A percentile compares a stretch with the other conserved stretches of the same genome.
These are phyloP conservation scores for Xylaria sp. DNA, from an alignment of 2,329 filamentous ascomycete genomes.

Conservation along the genomic window DNA sequence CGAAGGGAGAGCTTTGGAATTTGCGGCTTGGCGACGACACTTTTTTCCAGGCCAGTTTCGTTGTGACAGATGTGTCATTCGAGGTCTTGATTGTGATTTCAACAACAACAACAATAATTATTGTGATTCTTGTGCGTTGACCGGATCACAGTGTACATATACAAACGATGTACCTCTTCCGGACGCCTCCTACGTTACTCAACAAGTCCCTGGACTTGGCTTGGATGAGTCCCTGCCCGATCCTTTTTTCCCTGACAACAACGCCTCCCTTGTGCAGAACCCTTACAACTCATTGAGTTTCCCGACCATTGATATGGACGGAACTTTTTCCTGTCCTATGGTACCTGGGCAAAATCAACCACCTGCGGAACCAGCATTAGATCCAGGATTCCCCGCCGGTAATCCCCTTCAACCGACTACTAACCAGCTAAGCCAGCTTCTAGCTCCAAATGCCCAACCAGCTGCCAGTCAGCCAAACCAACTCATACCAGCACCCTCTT, in stretches of 20 bases:
- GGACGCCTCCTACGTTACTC: no score
- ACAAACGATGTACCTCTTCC: background rate
- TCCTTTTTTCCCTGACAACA: no score
- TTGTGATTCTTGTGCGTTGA: background rate
- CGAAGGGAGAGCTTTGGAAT: background rate
- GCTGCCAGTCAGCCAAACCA: background rate
- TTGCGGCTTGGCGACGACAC: constrained; percentile 1
- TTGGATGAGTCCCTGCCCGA: background rate
- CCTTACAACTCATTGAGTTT: background rate
- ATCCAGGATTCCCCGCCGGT: no score
- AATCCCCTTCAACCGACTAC: no score
- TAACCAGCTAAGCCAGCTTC: no score
- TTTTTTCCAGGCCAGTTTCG: background rate
- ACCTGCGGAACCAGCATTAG: no score
- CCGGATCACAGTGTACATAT: background rate
- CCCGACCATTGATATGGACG: no score
- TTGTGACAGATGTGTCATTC: constrained; percentile 11
- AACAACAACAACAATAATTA: background rate
- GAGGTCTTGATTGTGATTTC: background rate
- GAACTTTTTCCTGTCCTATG: no score
- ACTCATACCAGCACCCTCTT: background rate
- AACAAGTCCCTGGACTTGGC: background rate
- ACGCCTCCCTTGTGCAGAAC: no score
- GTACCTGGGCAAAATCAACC: no score
- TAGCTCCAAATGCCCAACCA: no score